These are phyloP conservation scores for Polytolypa hystricis DNA, from an alignment of 2,329 filamentous ascomycete species.

Conservation along the genomic window DNA sequence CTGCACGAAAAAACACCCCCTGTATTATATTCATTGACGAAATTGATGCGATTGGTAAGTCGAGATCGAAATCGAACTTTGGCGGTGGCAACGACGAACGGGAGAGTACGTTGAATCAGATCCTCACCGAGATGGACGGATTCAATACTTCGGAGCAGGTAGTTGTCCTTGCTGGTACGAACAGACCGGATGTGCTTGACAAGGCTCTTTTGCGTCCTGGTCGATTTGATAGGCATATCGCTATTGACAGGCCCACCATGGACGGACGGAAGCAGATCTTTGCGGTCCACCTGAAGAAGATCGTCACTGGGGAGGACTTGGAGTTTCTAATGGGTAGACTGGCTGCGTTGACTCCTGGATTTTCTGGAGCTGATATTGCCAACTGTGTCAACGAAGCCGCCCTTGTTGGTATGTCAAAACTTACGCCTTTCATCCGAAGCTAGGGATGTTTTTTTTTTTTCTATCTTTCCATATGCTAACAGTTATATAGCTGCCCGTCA, in stretches of 20 bases:
- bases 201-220: slow-evolving; percentile 93
- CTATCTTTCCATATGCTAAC: slow-evolving; percentile 28
- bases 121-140: slow-evolving; percentile 97
- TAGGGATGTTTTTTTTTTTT: background rate
- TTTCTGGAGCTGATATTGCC: slow-evolving; percentile 94
- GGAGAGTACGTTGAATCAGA: slow-evolving; percentile 94
- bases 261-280: slow-evolving; percentile 94
- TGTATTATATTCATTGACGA: slow-evolving; percentile 99
- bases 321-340: slow-evolving; percentile 81
- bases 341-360: slow-evolving; percentile 85
- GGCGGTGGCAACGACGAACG: slow-evolving; percentile 93
- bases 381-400: slow-evolving; percentile 98
- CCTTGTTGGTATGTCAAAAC: slow-evolving; percentile 62
- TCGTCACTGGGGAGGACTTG: slow-evolving; percentile 82
- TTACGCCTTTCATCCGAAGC: slow-evolving; percentile 10
- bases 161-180: slow-evolving; percentile 92
- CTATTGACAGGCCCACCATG: slow-evolving; percentile 93
- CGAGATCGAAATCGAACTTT: slow-evolving; percentile 70
- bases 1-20: slow-evolving; percentile 86
- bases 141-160: slow-evolving; percentile 97
- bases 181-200: slow-evolving; percentile 87
- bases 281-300: slow-evolving; percentile 84
- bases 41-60: slow-evolving; percentile 93
- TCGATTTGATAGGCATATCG: slow-evolving; percentile 92
- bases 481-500: slow-evolving; percentile 59